Evolutionary conservation across 805 yeast species (phyloP).

Genomic region (Candida awuae): DNA sequence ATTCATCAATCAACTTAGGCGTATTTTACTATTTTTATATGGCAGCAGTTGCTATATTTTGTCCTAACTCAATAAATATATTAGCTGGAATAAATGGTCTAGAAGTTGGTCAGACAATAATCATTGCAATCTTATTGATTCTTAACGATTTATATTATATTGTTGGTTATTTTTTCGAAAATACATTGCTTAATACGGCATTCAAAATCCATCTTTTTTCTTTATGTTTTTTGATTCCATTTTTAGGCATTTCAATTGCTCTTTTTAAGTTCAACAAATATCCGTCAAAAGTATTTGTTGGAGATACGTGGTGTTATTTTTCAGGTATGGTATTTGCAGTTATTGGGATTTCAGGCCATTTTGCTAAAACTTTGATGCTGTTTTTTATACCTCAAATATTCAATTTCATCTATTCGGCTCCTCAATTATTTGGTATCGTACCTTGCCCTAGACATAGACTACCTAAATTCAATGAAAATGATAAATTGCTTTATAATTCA

Average conservation of each 20-base stretch:
- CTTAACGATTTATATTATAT: constrained; percentile 72
- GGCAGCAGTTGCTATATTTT: constrained; percentile 86
- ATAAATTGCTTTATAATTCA: constrained; percentile 74
- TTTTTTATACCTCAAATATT: constrained; percentile 87
- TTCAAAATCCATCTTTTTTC: constrained; percentile 79
- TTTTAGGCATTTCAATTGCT: constrained; percentile 75
- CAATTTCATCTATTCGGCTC: constrained; percentile 85
- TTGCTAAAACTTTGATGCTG: constrained; percentile 81
- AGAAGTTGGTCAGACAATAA: constrained; percentile 91
- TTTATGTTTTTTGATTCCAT: constrained; percentile 71
- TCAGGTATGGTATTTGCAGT: constrained; percentile 99
- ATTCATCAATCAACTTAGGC: constrained; percentile 69
- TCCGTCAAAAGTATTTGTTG: constrained; percentile 92
- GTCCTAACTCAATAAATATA: constrained; percentile 94
- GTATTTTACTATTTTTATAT: constrained; percentile 75
- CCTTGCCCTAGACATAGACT: constrained; percentile 95
- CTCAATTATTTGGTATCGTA: constrained; percentile 78
- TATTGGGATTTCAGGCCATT: constrained; percentile 93
- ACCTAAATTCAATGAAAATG: constrained; percentile 62
- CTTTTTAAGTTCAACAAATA: constrained; percentile 75
- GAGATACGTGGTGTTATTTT: constrained; percentile 96
- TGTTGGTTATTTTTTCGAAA: constrained; percentile 37
- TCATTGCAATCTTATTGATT: constrained; percentile 62
- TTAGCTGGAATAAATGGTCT: constrained; percentile 94
- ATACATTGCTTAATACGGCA: constrained; percentile 41